Conservation (phyloP, 192 early-diverging fungal species). For the Coemansia sp. region DNA sequence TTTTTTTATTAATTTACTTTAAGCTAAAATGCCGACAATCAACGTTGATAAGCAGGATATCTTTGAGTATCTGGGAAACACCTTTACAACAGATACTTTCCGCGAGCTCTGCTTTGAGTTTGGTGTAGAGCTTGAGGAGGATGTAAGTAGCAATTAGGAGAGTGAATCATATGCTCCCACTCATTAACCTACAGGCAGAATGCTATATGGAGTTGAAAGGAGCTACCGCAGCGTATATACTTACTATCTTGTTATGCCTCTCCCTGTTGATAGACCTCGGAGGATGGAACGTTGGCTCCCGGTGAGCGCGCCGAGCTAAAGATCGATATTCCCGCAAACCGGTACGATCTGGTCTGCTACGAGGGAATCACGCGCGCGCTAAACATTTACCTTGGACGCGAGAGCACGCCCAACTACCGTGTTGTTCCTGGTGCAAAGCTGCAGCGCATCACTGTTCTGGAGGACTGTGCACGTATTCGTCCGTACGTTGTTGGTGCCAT, state of each 20-base stretch:
- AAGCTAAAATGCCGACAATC: slow-evolving; percentile 77
- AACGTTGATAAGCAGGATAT: slow-evolving; percentile 88
- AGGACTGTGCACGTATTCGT: slow-evolving; percentile 76
- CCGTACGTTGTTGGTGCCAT: slow-evolving; percentile 88
- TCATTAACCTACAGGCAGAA: slow-evolving; percentile 57
- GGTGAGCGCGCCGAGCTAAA: slow-evolving; percentile 78
- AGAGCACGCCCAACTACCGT: slow-evolving; percentile 35
- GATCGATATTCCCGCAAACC: slow-evolving; percentile 98
- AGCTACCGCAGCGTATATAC: too few relatives aligned
- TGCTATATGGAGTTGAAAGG: not conserved
- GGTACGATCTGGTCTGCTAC: slow-evolving; percentile 95
- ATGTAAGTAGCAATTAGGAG: slow-evolving; percentile 73
- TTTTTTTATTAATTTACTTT: not conserved
- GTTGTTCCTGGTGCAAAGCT: slow-evolving; percentile 14
- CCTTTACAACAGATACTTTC: slow-evolving; percentile 79
- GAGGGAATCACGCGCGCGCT: slow-evolving; percentile 93
- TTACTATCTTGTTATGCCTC: not conserved
- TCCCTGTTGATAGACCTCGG: slow-evolving; percentile 21
- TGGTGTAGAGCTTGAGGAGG: slow-evolving; percentile 98
- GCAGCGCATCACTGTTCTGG: slow-evolving; percentile 33
- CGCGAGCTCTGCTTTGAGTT: slow-evolving; percentile 98
- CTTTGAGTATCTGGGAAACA: slow-evolving; percentile 73
- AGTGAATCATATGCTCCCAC: too few relatives aligned
- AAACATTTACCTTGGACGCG: slow-evolving; percentile 74
- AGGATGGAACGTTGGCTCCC: slow-evolving; percentile 19